These are phyloP conservation scores for Ulota crispa DNA, from an alignment of 225 moss, liverwort and hornwort genomes.

Conservation along the genomic window DNA sequence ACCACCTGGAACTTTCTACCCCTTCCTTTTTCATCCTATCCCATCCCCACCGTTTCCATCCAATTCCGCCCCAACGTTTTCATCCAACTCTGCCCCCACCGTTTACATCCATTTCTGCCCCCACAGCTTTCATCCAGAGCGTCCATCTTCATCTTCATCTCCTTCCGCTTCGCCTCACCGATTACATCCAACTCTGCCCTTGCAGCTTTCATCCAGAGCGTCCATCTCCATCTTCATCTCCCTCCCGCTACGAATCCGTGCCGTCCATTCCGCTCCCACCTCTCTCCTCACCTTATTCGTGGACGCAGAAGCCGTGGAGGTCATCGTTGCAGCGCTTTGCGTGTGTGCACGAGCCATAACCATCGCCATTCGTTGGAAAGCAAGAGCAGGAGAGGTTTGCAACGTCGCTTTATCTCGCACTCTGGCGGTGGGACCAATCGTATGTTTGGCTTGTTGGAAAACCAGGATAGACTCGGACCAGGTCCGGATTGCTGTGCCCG, in stretches of 20 bases:
- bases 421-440: background rate
- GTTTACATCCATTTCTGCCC: no score
- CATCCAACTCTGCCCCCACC: no score
- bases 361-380: slow-evolving; percentile 1
- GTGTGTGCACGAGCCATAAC: background rate
- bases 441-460: background rate
- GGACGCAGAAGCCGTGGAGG: background rate
- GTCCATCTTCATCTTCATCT: background rate
- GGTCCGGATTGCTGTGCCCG: slow-evolving; percentile 7
- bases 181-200: no score
- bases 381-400: background rate
- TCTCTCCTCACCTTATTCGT: background rate
- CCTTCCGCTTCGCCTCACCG: no score
- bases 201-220: no score
- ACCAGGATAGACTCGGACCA: background rate
- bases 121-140: no score
- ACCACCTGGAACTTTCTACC: background rate
- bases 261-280: background rate
- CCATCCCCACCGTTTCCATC: background rate
- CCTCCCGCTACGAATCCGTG: no score
- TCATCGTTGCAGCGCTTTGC: background rate
- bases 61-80: background rate
- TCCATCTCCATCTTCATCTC: no score
- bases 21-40: background rate
- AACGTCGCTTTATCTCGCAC: background rate